phyloP scores from a whole-genome alignment of 2,329 filamentous ascomycete species.

The Cryphonectria naterciae region DNA sequence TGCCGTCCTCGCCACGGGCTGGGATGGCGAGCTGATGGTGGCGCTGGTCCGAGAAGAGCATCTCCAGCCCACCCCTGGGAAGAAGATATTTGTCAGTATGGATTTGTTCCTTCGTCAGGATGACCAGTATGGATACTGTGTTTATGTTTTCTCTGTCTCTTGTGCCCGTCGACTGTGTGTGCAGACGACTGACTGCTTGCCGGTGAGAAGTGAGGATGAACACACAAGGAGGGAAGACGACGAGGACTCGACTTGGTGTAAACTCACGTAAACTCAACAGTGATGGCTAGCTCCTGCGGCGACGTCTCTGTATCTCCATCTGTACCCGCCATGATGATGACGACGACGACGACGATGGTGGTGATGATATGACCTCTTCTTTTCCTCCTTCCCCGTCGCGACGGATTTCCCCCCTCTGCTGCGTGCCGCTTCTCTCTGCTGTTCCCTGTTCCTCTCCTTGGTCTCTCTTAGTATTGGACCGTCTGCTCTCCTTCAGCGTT shows the following conservation, averaged over 20 bases:
- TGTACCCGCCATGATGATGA: slow-evolving; percentile 2
- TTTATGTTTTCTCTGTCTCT: slow-evolving; percentile 6
- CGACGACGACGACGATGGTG: neutral
- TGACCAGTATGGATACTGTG: neutral
- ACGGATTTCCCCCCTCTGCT: neutral
- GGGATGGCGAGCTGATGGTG: slow-evolving; percentile 75
- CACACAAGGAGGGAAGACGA: too few species aligned
- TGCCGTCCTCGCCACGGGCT: slow-evolving; percentile 59
- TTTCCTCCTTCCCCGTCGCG: neutral
- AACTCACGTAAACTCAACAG: slow-evolving; percentile 63
- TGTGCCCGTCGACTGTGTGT: neutral
- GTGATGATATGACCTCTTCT: neutral
- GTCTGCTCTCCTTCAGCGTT: neutral
- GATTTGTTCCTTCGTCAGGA: neutral
- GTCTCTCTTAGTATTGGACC: neutral
- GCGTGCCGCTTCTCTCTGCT: too few species aligned
- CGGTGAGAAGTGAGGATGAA: neutral
- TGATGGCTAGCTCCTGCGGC: slow-evolving; percentile 51
- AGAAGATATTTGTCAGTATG: neutral
- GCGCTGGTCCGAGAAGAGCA: slow-evolving; percentile 85
- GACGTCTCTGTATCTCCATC: slow-evolving; percentile 28
- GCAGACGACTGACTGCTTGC: neutral
- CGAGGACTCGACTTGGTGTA: neutral
- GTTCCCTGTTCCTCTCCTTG: neutral
- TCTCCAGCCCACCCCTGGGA: slow-evolving; percentile 83